A percentile compares a stretch with the other conserved stretches of the same genome.
Conservation (phyloP, 257 asterid species). For the Catharanthus roseus region DNA sequence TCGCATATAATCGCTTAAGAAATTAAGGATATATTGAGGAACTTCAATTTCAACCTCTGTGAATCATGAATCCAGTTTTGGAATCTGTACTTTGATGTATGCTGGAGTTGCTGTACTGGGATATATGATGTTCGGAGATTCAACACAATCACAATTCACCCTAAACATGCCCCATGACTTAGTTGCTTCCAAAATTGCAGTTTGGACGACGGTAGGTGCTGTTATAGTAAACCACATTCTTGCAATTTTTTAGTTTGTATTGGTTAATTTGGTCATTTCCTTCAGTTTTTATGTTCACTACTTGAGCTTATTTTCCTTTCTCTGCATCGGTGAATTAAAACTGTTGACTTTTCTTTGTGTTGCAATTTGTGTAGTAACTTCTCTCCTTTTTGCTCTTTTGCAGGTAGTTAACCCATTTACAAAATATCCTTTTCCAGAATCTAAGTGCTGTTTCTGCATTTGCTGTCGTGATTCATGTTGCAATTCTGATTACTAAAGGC, state of each 20-base stretch:
- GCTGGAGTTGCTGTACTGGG: constrained; percentile 79
- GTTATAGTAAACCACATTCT: background rate
- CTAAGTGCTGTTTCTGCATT: background rate
- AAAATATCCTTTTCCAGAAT: constrained; percentile 67
- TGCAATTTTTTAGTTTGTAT: background rate
- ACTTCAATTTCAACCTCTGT: background rate
- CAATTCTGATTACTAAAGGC: background rate
- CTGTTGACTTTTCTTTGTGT: background rate
- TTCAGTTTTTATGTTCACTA: background rate
- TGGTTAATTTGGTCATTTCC: no score
- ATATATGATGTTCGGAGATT: constrained; percentile 76
- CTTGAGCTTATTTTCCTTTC: background rate
- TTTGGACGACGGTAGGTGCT: constrained; percentile 83
- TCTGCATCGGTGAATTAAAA: background rate
- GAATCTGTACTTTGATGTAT: constrained; percentile 65
- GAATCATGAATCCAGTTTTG: constrained; percentile 51
- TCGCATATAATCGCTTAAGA: background rate
- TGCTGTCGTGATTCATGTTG: background rate
- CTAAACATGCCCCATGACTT: constrained; percentile 81
- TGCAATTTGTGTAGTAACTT: background rate
- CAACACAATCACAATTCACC: constrained; percentile 81
- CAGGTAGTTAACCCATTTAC: constrained; percentile 98
- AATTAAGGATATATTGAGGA: background rate
- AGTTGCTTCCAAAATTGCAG: constrained; percentile 74
- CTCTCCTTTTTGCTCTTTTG: constrained; percentile 17